A percentile compares a stretch with the other conserved stretches of the same genome.
These are phyloP conservation scores for Leptographium procerum DNA, from an alignment of 2,329 filamentous ascomycete genomes.

Conservation along the genomic window DNA sequence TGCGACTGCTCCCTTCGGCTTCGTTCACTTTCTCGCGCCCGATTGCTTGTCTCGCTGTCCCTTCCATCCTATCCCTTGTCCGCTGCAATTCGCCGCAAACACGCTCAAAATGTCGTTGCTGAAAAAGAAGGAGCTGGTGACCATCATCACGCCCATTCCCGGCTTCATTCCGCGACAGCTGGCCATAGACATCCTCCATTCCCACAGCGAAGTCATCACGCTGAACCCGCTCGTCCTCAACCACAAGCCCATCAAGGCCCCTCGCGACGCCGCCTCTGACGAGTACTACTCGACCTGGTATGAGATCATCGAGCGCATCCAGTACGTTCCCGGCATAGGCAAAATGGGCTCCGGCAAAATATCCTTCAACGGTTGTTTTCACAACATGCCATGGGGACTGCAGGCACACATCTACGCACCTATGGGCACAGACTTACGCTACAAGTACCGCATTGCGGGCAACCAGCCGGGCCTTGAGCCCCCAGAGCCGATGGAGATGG, in stretches of 20 bases:
- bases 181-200: conserved; percentile 61
- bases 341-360: conserved; percentile 54
- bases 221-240: conserved; percentile 57
- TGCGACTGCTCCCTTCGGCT: too few species aligned
- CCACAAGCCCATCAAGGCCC: conserved; percentile 52
- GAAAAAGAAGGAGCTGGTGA: conserved; percentile 54
- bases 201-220: conserved; percentile 59
- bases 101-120: conserved; percentile 23
- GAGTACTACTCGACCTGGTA: conserved; percentile 68
- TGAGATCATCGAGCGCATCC: conserved; percentile 58
- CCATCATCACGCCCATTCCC: conserved; percentile 59
- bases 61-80: neutral
- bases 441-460: conserved; percentile 56
- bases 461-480: conserved; percentile 57
- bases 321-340: conserved; percentile 55
- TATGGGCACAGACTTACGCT: conserved; percentile 53
- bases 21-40: too few species aligned
- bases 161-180: conserved; percentile 59
- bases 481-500: conserved; percentile 50
- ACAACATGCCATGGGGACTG: conserved; percentile 60
- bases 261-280: conserved; percentile 55
- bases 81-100: neutral
- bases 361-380: conserved; percentile 60
- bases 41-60: neutral
- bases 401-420: conserved; percentile 63